Conservation (phyloP, 2,329 filamentous ascomycete species). For the Colletotrichum graminicola region DNA sequence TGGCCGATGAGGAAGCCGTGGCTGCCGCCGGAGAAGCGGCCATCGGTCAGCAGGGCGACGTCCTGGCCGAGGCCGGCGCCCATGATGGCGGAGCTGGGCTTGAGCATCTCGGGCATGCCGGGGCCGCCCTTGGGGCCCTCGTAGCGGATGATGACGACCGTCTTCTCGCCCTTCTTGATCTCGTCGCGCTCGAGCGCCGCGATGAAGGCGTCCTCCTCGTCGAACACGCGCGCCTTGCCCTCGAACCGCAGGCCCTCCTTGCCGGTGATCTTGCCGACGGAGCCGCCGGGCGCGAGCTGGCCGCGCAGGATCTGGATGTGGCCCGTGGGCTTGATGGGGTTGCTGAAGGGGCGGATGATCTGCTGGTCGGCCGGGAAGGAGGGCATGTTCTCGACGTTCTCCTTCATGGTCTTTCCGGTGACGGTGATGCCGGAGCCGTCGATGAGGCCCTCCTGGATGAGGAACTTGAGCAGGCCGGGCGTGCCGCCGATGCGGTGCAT, state of each 20-base stretch:
- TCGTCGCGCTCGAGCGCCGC: constrained; percentile 79
- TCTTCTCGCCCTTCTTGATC: constrained; percentile 88
- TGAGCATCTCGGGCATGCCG: constrained; percentile 95
- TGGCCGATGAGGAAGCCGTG: constrained; percentile 92
- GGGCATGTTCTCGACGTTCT: constrained; percentile 84
- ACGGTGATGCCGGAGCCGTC: constrained; percentile 85
- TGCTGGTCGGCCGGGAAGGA: constrained; percentile 81
- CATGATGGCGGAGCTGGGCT: constrained; percentile 94
- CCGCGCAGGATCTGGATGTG: constrained; percentile 91
- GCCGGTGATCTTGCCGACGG: constrained; percentile 93
- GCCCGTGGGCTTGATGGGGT: constrained; percentile 88
- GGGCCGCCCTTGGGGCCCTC: constrained; percentile 94
- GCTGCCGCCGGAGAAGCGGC: constrained; percentile 82
- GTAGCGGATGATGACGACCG: constrained; percentile 91
- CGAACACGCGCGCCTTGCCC: constrained; percentile 84
- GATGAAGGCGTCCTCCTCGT: constrained; percentile 87
- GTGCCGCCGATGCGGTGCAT: constrained; percentile 89
- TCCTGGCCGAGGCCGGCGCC: constrained; percentile 85
- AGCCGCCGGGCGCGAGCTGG: constrained; percentile 86
- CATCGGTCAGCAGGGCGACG: constrained; percentile 80
- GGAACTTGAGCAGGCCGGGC: constrained; percentile 87
- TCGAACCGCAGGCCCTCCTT: constrained; percentile 90
- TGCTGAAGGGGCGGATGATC: constrained; percentile 83
- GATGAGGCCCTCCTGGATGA: constrained; percentile 85
- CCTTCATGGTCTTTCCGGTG: constrained; percentile 88